Evolutionary conservation across 306 rosid species (phyloP), one percentile per base, ranked within the genome.

Genomic region (Gillenia trifoliata): DNA sequence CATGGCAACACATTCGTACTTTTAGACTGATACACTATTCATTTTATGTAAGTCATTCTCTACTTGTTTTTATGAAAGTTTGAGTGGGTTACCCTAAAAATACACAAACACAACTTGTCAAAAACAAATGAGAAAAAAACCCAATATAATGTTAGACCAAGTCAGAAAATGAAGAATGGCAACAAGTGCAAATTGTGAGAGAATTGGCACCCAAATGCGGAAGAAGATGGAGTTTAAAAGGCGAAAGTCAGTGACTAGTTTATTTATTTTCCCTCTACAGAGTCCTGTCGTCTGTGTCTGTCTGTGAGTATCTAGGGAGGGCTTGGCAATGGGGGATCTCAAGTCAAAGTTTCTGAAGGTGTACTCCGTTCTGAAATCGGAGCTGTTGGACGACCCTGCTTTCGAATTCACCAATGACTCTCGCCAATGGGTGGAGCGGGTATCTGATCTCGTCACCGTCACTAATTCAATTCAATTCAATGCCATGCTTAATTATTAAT

Each of bases 361-460:
- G 19, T 92, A 92, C 84, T 72, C 88, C 0, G 85, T 84, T 65
- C 87, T 92, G 64, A 92, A 92, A 77, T 82, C 85, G 6, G 96
- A 92, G 78, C 91, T 92, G 65, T 75, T 92, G 54, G 56, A 80
- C 26, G 98, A 92, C 79, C 88, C 96, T 33, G 88, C 93, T 47
- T 92, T 92, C 60, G 96, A 92, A 43, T 90, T 75, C 81, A 76
- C 92, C 2, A 87, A 83, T 6, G 89, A 75, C 52, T 81, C 98
- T 80, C 88, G 87, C 49, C 86, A 87, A 71, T 90, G 96, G 96
- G 79, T 90, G 30, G 90, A 90, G 11, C 81, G 82, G 88, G 96
- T 90, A 78, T 33, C n/a, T 20, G 23, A 54, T 28, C 22, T 1
- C 11, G 7, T 29, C 23, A 50, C 76, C 71, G 26, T 56, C 20